Evolutionary conservation across 495 filamentous ascomycete genomes (phyloP), one percentile per base, ranked within the genome.

Genomic region (Aspergillus coremiiformis): DNA sequence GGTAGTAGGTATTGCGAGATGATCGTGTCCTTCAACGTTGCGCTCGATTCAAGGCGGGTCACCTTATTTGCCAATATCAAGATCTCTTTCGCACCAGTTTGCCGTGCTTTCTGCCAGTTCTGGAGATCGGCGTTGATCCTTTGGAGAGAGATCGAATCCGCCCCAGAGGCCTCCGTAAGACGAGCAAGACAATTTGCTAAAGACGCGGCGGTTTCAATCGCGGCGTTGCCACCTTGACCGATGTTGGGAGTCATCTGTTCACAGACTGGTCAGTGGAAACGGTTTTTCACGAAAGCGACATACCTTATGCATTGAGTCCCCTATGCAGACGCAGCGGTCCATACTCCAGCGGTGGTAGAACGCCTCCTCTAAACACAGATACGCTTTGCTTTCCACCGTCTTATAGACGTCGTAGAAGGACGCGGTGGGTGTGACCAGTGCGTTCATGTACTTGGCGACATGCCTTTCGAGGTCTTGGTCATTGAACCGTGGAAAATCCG

Each of bases 201-300:
- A 0, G 62, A 66, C 5, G 72, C 73, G 10, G 70, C 67, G 27
- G 67, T 71, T 57, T 69, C 65, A 0, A 78, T 60, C 17, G 62
- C 53, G 27, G 47, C 29, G 26, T 62, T 65, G 6, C 23, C 62
- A 8, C 59, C 59, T 26, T 58, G 59, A 8, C 53, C 62, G 22
- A 61, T 33, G 37, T 59, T 58, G 1, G 58, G 55, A 1, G 61
- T 57, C 54, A 61, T 58, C 55, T 57, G 27, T 33, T 19, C 17
- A 5, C 20, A 14, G 24, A 19, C 21, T 6, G 4, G 11, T 11
- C 35, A 10, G 32, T 39, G 43, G 41, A 44, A 15, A 32, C 41
- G 12, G 12, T 17, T 20, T 5, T 35, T 24, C 6, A 1, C 33
- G n/a, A 17, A 5, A 26, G 12, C 11, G 20, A 35, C 51, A 26